Evolutionary conservation across 345 rosid species (phyloP).

Genomic region (Ricinus communis): DNA sequence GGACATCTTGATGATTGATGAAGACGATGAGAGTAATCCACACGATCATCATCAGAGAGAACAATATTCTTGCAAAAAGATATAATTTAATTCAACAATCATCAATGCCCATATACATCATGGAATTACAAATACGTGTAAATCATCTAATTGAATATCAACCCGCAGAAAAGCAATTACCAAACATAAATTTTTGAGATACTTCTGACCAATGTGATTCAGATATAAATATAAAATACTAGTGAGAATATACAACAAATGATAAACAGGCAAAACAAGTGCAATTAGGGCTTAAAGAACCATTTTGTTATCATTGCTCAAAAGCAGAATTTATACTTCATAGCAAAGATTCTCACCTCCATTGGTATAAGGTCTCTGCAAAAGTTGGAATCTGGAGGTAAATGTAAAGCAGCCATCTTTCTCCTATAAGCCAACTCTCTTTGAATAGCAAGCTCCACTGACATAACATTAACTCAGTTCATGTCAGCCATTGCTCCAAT

Average conservation of each 20-base stretch:
- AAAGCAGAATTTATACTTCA: neutral
- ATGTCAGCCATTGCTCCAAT: constrained; percentile 19
- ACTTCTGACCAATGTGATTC: neutral
- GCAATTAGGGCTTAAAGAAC: neutral
- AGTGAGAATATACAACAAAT: neutral
- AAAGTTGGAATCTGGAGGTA: neutral
- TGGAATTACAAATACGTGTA: neutral
- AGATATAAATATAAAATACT: neutral
- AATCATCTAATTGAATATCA: neutral
- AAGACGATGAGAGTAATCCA: neutral
- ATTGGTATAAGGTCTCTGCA: constrained; percentile 12
- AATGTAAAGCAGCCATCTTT: constrained; percentile 16
- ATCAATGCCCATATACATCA: neutral
- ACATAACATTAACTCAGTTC: neutral
- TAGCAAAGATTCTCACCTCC: constrained; percentile 11
- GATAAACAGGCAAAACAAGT: neutral
- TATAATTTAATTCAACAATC: neutral
- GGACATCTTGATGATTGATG: neutral
- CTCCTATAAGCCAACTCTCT: constrained; percentile 30
- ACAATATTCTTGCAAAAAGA: neutral
- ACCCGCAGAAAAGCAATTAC: neutral
- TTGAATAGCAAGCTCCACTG: constrained; percentile 22
- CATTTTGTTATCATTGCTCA: neutral
- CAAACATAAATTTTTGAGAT: neutral
- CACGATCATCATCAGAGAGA: neutral